Evolutionary conservation across 768 basidiomycete genomes (phyloP).

Genomic region (Ramaria rubella): DNA sequence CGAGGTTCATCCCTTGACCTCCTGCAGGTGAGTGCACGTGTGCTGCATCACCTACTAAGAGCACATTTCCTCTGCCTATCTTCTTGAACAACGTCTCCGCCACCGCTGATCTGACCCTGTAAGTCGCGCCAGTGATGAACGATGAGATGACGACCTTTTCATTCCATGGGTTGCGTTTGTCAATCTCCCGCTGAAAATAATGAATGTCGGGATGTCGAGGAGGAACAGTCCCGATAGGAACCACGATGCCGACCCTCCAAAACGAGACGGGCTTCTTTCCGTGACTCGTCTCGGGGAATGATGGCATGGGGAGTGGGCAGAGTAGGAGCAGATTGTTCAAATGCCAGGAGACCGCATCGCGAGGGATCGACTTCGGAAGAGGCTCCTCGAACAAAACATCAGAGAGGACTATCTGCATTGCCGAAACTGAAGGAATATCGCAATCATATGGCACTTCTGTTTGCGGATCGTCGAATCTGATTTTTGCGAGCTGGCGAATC

Average conservation of each 20-base stretch:
- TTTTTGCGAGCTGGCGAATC: neutral
- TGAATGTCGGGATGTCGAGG: conserved; percentile 4
- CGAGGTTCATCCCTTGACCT: conserved; percentile 56
- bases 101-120: neutral
- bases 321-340: neutral
- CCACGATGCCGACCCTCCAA: neutral
- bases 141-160: neutral
- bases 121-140: neutral
- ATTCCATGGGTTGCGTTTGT: conserved; percentile 3
- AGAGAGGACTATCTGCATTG: conserved; percentile 38
- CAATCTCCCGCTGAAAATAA: conserved; percentile 5
- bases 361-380: neutral
- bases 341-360: neutral
- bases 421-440: conserved; percentile 19
- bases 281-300: neutral
- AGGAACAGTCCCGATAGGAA: neutral
- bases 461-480: conserved; percentile 32
- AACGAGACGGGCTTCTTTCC: neutral
- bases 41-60: conserved; percentile 42
- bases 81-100: conserved; percentile 2
- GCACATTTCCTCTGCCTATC: neutral
- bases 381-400: conserved; percentile 23
- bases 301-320: neutral
- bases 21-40: conserved; percentile 49
- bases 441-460: conserved; percentile 32